Evolutionary conservation across 305 asterid genomes (phyloP).

Genomic region (Petunia hybrid): DNA sequence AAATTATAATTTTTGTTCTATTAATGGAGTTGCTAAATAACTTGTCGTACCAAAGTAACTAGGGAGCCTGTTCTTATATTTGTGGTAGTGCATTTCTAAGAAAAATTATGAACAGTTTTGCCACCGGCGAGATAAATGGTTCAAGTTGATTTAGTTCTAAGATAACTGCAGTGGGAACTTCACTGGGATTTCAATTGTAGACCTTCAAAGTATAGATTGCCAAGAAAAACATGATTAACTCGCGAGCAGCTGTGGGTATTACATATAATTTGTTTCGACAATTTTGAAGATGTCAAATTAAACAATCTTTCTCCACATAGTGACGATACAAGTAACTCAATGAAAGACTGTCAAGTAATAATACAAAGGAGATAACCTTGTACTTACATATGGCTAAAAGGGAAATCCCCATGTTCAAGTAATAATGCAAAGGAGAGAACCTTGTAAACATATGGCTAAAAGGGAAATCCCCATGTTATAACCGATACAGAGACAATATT

Average conservation of each 20-base stretch:
- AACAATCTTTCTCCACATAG: not conserved
- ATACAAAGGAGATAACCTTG: not conserved
- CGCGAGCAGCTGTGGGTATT: not conserved
- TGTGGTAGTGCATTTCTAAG: too few species aligned
- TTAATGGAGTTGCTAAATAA: too few species aligned
- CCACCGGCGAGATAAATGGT: too few species aligned
- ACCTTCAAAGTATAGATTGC: too few species aligned
- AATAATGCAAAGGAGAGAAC: not conserved
- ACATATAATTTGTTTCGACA: not conserved
- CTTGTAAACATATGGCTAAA: not conserved
- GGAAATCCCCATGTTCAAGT: not conserved
- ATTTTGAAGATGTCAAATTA: not conserved
- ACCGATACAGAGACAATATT: slow-evolving; percentile 48
- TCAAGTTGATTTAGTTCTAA: too few species aligned
- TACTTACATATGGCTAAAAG: not conserved
- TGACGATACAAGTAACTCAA: not conserved
- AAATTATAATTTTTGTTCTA: too few species aligned
- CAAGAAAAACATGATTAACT: not conserved
- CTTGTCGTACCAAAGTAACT: too few species aligned
- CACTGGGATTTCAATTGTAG: too few species aligned
- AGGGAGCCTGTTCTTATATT: too few species aligned
- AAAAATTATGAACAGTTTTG: too few species aligned
- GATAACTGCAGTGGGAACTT: too few species aligned
- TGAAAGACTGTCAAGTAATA: not conserved
- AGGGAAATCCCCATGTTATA: not conserved